Base-by-base conservation (phyloP, 352 stramenopile species). In the Phytophthora idaei region DNA sequence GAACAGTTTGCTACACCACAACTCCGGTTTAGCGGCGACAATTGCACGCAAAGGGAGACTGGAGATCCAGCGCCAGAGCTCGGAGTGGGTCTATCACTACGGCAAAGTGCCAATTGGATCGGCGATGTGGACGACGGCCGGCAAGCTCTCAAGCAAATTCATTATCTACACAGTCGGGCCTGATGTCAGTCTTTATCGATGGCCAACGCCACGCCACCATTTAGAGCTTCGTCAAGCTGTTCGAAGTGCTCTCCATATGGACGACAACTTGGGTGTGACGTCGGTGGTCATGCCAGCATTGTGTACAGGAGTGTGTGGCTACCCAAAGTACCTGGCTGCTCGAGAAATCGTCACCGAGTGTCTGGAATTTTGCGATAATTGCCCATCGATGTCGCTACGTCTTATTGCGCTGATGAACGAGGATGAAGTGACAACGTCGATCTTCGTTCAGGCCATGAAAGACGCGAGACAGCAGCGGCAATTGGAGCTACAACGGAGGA, bases 81-180 rank as follows among this genome's bases (percentile, higher is more conserved):
- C 14, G 2, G 39, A 37, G 3, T 83, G 71, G 77, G 57, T 82
- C 27, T 50, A 48, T 28, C n/a, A 41, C 14, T 14, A 76, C 29
- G 48, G 63, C n/a, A 31, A 62, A 56, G 49, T 85, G n/a, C 45
- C 31, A 2, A 60, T 81, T 25, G 77, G 77, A 10, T 50, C 56
- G 11, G 74, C 68, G 15, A 77, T 78, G 58, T 70, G 57, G 57
- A 85, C 77, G 5, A 69, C 53, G 0, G 64, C 50, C 6, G 74
- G 74, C 1, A 62, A 64, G 17, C 56, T 85, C 28, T 70, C 68
- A 3, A 72, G 61, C 39, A 67, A 31, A 8, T 76, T 61, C 31
- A 71, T 83, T 17, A 81, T 85, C 56, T 69, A 83, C 66, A 70
- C 74, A 4, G 77, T 85, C 4, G 77, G 77, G 0, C 77, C 77